phyloP scores from a whole-genome alignment of 805 yeast species.

The Diddensiella transvaalensis region DNA sequence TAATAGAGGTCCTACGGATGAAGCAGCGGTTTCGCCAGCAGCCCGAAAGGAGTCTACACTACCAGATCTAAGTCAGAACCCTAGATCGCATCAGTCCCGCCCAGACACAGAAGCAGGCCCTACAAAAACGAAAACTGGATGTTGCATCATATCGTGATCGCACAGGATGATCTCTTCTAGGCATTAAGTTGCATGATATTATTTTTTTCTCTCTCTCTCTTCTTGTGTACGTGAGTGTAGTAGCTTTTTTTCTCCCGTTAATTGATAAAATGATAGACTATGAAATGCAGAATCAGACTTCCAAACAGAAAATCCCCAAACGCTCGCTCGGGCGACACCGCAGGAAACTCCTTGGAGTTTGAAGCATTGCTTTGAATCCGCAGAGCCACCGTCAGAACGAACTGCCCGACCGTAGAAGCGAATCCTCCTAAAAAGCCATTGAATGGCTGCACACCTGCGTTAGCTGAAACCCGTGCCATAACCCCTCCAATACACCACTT shows the following conservation, averaged over 20 bases:
- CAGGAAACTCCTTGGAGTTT: constrained; percentile 38
- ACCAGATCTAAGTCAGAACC: not conserved
- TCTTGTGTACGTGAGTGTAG: no score
- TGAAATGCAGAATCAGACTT: constrained; percentile 82
- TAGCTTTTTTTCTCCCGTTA: no score
- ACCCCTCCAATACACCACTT: constrained; percentile 19
- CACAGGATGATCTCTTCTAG: not conserved
- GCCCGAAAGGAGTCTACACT: not conserved
- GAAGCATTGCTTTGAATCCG: constrained; percentile 62
- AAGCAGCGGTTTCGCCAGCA: not conserved
- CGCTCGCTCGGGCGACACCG: constrained; percentile 56
- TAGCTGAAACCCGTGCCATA: not conserved
- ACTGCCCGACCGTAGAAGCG: constrained; percentile 89
- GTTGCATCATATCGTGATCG: not conserved
- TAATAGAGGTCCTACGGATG: constrained; percentile 7
- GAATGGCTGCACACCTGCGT: constrained; percentile 56
- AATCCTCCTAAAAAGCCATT: constrained; percentile 96
- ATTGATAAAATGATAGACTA: constrained; percentile 86
- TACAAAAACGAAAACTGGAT: not conserved
- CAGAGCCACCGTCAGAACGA: constrained; percentile 69
- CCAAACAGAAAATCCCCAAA: constrained; percentile 88
- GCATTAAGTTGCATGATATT: no score
- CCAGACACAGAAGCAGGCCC: not conserved
- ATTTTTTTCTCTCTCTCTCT: no score
- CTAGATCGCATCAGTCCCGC: not conserved